Evolutionary conservation across 2,329 filamentous ascomycete genomes (phyloP), one percentile per base, ranked within the genome.

Genomic region (Aspergillus pseudoterreus): DNA sequence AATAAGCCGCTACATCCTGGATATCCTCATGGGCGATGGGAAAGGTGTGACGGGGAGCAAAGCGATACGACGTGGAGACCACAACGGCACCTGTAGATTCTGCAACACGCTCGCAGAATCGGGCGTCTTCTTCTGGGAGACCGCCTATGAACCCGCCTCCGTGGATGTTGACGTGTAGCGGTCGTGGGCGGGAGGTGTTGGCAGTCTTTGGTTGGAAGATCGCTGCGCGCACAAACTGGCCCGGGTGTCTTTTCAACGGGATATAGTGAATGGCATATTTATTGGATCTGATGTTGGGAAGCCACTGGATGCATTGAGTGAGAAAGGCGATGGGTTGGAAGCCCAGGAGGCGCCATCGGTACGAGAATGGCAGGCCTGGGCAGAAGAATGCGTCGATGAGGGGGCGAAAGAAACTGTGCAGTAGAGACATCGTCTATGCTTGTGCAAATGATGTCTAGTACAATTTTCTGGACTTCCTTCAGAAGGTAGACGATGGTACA

Each of bases 261-360:
- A 54, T 54, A 22, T 33, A 44, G 33, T 52, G 42, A 8, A 32
- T 33, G 6, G 44, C 30, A 43, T 48, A 49, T 27, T 51, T 45
- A 33, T 35, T 36, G 24, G 45, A 52, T 14, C 53, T 22, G 12
- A 67, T 49, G 12, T 65, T 15, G 14, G 44, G n/a, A 24, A 43
- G 24, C 32, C 63, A 38, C 22, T 66, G 69, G 38, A 78, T 65
- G 32, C 66, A 55, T 56, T 72, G 69, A 10, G 67, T 67, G 8
- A 78, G 52, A 32, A 74, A 49, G 4, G 62, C 63, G n/a, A 73
- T 59, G 12, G 75, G 74, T 52, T 75, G 72, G 15, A 79, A 68
- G 35, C 70, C 49, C 17, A 79, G 60, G 9, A 76, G 66, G 6
- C 75, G 72, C 72, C 75, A 76, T 55, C 75, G 73, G 24, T 70